Base-by-base conservation (phyloP, 345 rosid species). In the Salix exigua region DNA sequence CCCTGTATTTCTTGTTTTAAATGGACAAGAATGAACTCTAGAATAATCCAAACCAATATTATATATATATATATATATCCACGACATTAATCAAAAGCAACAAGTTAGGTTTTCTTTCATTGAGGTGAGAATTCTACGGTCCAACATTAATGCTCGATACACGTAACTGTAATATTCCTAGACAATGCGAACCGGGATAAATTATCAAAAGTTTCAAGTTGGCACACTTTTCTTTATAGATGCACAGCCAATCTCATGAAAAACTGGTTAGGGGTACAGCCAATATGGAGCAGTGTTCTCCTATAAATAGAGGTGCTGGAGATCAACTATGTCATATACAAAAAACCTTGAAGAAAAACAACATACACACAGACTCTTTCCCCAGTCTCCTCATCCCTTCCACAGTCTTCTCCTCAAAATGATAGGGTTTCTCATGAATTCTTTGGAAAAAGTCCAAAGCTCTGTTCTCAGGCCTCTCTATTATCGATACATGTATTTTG, bases 241-340 rank as follows among this genome's bases (percentile, higher is more conserved):
- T 28, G 50, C 58, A 23, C 58, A 31, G 10, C 19, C 13, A 12
- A 23, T 25, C 60, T 18, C 6, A 70, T 46, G 55, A 48, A 48
- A 6, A 9, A 18, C 35, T 12, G 58, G 11, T 5, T 10, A n/a
- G 28, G 28, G 51, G 25, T 19, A 35, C n/a, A 53, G 1, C 37
- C 51, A 62, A 6, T 13, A 42, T 19, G 55, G 17, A 33, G 18
- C 5, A 2, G 50, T 26, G 61, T 40, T 76, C 44, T 21, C 9
- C 79, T 77, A 77, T 77, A 77, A 77, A 70, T 77, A 48, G 37
- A 63, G 79, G 23, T 33, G 63, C 7, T 70, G 23, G 23, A 18
- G 60, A 50, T 2, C 40, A 33, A 44, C 51, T 25, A 50, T 10
- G 6, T 35, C 65, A 75, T 30, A 18, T 13, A 37, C 30, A 55